These are phyloP conservation scores for Pezizomycotina sp. DNA, from an alignment of 2,329 filamentous ascomycete genomes.

Conservation along the genomic window DNA sequence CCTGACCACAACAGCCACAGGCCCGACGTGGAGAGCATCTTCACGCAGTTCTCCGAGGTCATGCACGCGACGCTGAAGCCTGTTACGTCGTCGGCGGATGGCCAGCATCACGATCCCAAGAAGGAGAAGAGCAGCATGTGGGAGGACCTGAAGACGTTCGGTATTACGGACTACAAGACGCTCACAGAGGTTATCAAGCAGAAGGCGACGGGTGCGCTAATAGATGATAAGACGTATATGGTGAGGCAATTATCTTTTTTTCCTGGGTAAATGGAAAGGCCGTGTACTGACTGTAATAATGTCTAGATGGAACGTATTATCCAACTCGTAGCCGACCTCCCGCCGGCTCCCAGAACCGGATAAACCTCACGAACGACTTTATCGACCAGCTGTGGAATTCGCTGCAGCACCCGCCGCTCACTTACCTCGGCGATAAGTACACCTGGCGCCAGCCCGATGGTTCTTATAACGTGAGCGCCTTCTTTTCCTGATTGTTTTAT, in stretches of 20 bases:
- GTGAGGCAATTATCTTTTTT: conserved; percentile 41
- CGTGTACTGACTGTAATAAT: conserved; percentile 1
- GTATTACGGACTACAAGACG: conserved; percentile 42
- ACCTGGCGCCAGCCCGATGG: conserved; percentile 55
- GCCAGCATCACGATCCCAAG: no score
- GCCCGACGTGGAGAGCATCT: conserved; percentile 13
- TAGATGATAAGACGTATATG: conserved; percentile 61
- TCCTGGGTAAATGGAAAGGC: not conserved
- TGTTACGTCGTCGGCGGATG: conserved; percentile 3
- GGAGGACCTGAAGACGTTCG: conserved; percentile 12
- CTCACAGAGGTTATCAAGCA: conserved; percentile 43
- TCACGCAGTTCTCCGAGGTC: conserved; percentile 13
- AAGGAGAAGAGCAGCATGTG: conserved; percentile 15
- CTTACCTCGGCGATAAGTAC: conserved; percentile 46
- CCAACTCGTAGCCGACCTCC: conserved; percentile 48
- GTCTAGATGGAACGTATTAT: conserved; percentile 23
- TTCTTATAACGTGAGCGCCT: conserved; percentile 41
- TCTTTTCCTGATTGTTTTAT: not conserved
- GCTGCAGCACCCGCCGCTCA: conserved; percentile 54
- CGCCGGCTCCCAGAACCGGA: conserved; percentile 44
- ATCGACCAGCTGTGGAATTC: conserved; percentile 54
- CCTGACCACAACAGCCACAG: conserved; percentile 15
- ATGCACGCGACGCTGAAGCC: conserved; percentile 12
- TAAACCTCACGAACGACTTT: conserved; percentile 49
- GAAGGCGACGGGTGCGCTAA: conserved; percentile 46